Percentiles rank a stretch among this genome's conserved stretches.
These are phyloP conservation scores for Gamsiella multidivaricata DNA, from an alignment of 192 early-diverging fungal species.

Conservation along the genomic window DNA sequence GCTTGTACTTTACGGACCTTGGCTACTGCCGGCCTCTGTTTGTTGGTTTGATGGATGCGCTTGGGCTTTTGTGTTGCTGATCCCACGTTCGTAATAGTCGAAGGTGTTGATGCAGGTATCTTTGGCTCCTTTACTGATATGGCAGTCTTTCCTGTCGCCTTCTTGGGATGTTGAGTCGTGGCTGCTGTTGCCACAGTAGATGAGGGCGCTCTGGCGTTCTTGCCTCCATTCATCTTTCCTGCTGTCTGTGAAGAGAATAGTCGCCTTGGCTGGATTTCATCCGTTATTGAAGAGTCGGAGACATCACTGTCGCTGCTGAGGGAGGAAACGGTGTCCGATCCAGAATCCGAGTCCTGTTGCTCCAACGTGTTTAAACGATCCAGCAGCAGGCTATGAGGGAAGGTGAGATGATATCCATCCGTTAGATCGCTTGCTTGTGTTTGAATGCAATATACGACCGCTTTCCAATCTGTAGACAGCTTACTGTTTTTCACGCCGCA, in stretches of 20 bases:
- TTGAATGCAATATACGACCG: no score
- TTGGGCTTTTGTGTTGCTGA: slow-evolving; percentile 44
- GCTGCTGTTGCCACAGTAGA: neutral
- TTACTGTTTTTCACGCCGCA: slow-evolving; percentile 44
- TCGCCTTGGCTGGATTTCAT: slow-evolving; percentile 1
- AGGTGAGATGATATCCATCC: neutral
- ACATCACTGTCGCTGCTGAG: slow-evolving; percentile 31
- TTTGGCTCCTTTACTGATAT: slow-evolving; percentile 5
- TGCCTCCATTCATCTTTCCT: slow-evolving; percentile 7
- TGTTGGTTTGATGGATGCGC: slow-evolving; percentile 43
- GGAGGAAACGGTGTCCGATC: slow-evolving; percentile 16
- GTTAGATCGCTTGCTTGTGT: no score
- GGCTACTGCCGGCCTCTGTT: slow-evolving; percentile 14
- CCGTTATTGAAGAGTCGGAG: slow-evolving; percentile 24
- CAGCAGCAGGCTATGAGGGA: slow-evolving; percentile 20
- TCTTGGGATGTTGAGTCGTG: slow-evolving; percentile 17
- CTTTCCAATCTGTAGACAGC: no score
- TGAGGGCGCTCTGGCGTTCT: neutral
- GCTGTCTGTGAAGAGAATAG: neutral
- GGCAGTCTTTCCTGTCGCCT: neutral
- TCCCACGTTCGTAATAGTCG: slow-evolving; percentile 48
- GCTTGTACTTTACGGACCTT: slow-evolving; percentile 25
- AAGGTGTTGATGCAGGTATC: slow-evolving; percentile 14
- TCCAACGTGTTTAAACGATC: slow-evolving; percentile 30
- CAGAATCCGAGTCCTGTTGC: slow-evolving; percentile 16